Percentiles rank a stretch among this genome's conserved stretches.
Conservation (phyloP, 176 grass and related monocot genomes). For the Saccharum officinarum region DNA sequence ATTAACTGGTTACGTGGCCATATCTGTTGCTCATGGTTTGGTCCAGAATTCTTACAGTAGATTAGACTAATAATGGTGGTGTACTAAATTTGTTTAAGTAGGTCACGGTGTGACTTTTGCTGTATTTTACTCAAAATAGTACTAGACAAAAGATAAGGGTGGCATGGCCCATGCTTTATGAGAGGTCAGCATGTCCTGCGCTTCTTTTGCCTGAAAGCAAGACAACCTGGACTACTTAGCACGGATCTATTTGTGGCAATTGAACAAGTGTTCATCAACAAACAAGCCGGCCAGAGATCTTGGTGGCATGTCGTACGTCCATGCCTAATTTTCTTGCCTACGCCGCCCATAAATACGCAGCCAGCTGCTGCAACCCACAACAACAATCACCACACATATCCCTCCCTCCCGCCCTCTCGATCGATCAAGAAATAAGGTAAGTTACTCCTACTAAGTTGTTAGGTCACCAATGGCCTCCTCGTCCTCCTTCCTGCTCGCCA, state of each 20-base stretch:
- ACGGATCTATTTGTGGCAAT: neutral
- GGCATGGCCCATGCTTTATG: neutral
- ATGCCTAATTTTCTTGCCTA: neutral
- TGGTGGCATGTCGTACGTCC: neutral
- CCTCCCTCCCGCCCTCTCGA: neutral
- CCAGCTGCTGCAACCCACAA: neutral
- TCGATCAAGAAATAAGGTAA: too few species aligned
- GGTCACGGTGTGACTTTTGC: too few species aligned
- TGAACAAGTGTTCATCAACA: neutral
- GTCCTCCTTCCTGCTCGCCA: too few species aligned
- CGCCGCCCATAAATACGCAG: neutral
- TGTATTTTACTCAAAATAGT: too few species aligned
- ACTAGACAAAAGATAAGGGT: too few species aligned
- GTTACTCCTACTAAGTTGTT: too few species aligned
- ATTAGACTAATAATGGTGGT: too few species aligned
- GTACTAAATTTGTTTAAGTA: too few species aligned
- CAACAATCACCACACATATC: neutral
- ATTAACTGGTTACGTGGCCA: too few species aligned
- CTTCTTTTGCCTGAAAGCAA: neutral
- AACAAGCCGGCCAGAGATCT: neutral
- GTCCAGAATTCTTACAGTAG: too few species aligned
- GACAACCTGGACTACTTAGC: neutral
- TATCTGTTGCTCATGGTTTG: too few species aligned
- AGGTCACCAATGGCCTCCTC: too few species aligned
- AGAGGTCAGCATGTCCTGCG: neutral